Evolutionary conservation across 1,139 yeast species (phyloP).

Genomic region (Kluyveromyces sp.): DNA sequence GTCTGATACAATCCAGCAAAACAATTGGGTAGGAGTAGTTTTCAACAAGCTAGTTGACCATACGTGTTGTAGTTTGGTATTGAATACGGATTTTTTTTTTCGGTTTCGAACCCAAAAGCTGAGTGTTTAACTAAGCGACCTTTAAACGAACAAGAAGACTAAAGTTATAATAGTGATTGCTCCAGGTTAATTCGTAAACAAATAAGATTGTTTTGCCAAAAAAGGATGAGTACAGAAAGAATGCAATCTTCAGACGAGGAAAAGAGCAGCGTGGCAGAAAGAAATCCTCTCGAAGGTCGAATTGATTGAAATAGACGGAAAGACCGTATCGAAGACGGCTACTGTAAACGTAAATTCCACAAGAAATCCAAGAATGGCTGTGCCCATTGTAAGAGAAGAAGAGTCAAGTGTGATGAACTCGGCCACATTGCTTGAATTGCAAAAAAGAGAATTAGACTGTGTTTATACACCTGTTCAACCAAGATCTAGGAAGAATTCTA

Average conservation of each 20-base stretch:
- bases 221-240: not conserved
- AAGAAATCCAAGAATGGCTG: constrained; percentile 86
- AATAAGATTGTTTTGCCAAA: no score
- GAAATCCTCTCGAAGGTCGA: constrained; percentile 22
- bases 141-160: no score
- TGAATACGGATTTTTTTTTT: no score
- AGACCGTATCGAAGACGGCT: constrained; percentile 34
- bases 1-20: no score
- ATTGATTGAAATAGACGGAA: constrained; percentile 32
- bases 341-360: constrained; percentile 60
- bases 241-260: not conserved
- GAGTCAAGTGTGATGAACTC: constrained; percentile 90
- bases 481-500: constrained; percentile 10
- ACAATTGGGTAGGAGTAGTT: no score
- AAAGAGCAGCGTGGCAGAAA: constrained; percentile 1
- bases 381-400: constrained; percentile 74
- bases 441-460: constrained; percentile 66
- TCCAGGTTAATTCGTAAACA: no score
- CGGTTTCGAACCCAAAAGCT: no score
- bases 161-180: no score
- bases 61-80: no score
- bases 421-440: constrained; percentile 77
- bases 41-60: no score
- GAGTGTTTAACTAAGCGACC: no score
- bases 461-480: constrained; percentile 37